A percentile compares a stretch with the other conserved stretches of the same genome.
These are phyloP conservation scores for Luzula sylvatica DNA, from an alignment of 176 grass and related monocot species.

Conservation along the genomic window DNA sequence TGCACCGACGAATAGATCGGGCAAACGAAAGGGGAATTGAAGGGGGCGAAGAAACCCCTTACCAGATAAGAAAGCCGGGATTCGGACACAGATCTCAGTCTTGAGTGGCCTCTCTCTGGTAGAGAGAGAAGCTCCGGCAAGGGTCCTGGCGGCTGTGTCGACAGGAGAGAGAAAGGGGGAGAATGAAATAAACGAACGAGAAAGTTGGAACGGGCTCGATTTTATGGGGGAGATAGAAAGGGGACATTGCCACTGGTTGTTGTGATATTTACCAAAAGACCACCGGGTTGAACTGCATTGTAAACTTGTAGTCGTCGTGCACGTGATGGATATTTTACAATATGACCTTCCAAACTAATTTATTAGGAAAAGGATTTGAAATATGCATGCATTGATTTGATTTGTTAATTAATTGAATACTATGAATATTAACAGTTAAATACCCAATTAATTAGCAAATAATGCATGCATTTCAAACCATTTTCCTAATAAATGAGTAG, in stretches of 20 bases:
- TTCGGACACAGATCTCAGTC: background rate
- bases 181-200: background rate
- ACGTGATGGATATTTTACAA: too few relatives aligned
- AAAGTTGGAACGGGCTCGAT: background rate
- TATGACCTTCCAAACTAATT: too few relatives aligned
- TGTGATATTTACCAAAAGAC: background rate
- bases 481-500: too few relatives aligned
- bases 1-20: constrained; percentile 8
- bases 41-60: background rate
- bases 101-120: background rate
- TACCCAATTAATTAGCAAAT: too few relatives aligned
- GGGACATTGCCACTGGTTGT: background rate
- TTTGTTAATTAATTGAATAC: too few relatives aligned
- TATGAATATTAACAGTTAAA: too few relatives aligned
- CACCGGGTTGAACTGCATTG: background rate
- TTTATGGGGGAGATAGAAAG: background rate
- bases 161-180: background rate
- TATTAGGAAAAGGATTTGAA: too few relatives aligned
- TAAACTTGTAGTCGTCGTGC: too few relatives aligned
- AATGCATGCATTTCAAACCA: too few relatives aligned
- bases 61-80: background rate
- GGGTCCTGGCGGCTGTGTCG: background rate
- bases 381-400: too few relatives aligned
- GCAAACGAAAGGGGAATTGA: constrained; percentile 19
- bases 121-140: background rate